A percentile compares a stretch with the other conserved stretches of the same genome.
Conservation (phyloP, 2,329 filamentous ascomycete species). For the Trichocomaceae sp. region DNA sequence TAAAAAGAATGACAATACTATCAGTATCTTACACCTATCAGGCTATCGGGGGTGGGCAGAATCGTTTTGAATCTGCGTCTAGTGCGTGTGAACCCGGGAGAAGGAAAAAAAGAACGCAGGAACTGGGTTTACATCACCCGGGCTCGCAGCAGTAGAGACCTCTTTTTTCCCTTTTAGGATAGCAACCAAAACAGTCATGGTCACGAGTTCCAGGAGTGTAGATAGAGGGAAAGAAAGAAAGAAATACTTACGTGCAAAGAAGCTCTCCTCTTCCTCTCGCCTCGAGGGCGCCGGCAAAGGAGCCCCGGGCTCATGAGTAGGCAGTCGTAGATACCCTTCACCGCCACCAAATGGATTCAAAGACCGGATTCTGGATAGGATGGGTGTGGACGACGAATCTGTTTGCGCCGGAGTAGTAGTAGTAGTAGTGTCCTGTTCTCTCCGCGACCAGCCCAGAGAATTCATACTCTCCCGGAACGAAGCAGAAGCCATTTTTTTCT, state of each 20-base stretch:
- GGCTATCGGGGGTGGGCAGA: neutral
- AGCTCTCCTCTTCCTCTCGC: slow-evolving; percentile 90
- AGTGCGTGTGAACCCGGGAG: slow-evolving; percentile 23
- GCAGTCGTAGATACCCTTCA: slow-evolving; percentile 82
- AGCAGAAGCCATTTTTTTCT: slow-evolving; percentile 71
- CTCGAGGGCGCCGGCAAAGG: slow-evolving; percentile 76
- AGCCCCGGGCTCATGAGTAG: slow-evolving; percentile 77
- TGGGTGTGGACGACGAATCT: slow-evolving; percentile 55
- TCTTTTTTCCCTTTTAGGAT: slow-evolving; percentile 3
- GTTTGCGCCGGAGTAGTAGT: slow-evolving; percentile 69
- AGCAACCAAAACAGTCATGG: slow-evolving; percentile 11
- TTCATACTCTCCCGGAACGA: slow-evolving; percentile 93
- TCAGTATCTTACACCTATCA: slow-evolving; percentile 1
- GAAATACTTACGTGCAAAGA: slow-evolving; percentile 78
- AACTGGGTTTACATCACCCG: slow-evolving; percentile 32
- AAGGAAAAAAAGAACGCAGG: too few relatives aligned
- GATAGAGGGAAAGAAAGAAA: neutral
- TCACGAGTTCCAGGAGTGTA: slow-evolving; percentile 17
- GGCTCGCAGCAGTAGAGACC: slow-evolving; percentile 16
- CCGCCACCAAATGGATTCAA: slow-evolving; percentile 76
- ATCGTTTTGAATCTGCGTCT: slow-evolving; percentile 13
- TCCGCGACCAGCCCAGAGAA: slow-evolving; percentile 87
- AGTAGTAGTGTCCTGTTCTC: slow-evolving; percentile 69
- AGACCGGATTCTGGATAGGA: slow-evolving; percentile 74
- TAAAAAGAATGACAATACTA: slow-evolving; percentile 37